Base-by-base conservation (phyloP, 352 stramenopile species). In the Pythium chondricola region DNA sequence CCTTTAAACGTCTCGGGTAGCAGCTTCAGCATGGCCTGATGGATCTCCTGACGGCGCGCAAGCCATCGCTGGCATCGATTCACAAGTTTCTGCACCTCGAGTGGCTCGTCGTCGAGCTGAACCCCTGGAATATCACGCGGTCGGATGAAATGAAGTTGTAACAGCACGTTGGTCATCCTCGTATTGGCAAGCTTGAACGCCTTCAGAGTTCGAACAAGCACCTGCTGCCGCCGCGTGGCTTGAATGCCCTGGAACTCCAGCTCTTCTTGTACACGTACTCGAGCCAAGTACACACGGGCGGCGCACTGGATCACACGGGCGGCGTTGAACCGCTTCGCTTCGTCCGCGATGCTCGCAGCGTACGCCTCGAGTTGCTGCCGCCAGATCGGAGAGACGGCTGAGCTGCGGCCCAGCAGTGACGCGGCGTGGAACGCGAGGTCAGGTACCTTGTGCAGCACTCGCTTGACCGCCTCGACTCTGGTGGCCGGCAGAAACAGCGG, bases 281-380 rank as follows among this genome's bases (percentile, higher is more conserved):
- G 71, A 16, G 76, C 68, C 13, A 93, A 58, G 45, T 89, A 89
- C 4, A 89, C 67, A 0, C 81, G 71, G 4, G 49, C 65, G 7
- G 82, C 78, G 42, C 78, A 93, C 42, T 93, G 82, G 25, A 91
- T 88, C 20, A 85, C 53, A 2, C 76, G 67, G 6, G 76, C 76
- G 2, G 82, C 82, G 20, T 78, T 79, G 39, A 67, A 85, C 4
- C 74, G 65, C 36, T 83, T 87, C 10, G 76, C 82, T 10, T 93
- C 79, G 2, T 79, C 49, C 2, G 65, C 64, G 25, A 89, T 88
- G 1, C 63, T 71, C 1, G 71, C 58, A 2, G 78, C 76, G 36
- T 90, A 93, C 14, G 65, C 69, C 41, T 73, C 63, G 6, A 93
- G 67, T 37, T 83, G 50, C 2, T 49, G 36, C 30, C 80, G 62